Conservation (phyloP, 805 yeast species). For the Candida takata region DNA sequence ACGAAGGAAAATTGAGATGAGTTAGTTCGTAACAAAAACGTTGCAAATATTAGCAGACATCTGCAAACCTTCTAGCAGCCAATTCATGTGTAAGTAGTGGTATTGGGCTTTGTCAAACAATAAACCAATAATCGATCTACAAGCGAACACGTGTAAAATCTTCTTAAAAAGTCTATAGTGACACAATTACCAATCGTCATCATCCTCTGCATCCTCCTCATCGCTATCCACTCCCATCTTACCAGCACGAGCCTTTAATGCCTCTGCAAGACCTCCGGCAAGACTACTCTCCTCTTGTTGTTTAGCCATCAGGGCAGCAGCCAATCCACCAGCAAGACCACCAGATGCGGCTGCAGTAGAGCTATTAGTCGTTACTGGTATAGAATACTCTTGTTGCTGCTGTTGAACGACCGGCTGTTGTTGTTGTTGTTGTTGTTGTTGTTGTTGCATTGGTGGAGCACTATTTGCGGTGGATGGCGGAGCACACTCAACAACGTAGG, state of each 20-base stretch:
- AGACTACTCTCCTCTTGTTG: slow-evolving; percentile 51
- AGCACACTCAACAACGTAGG: slow-evolving; percentile 64
- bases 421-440: slow-evolving; percentile 28
- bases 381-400: slow-evolving; percentile 26
- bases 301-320: slow-evolving; percentile 61
- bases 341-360: slow-evolving; percentile 9
- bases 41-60: no score
- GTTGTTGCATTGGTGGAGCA: slow-evolving; percentile 30
- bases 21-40: no score
- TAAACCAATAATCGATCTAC: no score
- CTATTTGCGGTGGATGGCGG: slow-evolving; percentile 47
- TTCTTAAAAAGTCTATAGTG: background rate
- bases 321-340: slow-evolving; percentile 47
- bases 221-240: slow-evolving; percentile 52
- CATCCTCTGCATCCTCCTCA: slow-evolving; percentile 64
- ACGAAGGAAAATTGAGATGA: no score
- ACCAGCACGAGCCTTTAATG: slow-evolving; percentile 73
- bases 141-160: no score
- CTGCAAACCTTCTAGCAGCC: no score
- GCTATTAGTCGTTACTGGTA: slow-evolving; percentile 16
- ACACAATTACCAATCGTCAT: slow-evolving; percentile 58
- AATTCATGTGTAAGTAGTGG: no score
- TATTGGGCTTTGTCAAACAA: no score
- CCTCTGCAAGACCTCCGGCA: slow-evolving; percentile 87
- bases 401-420: slow-evolving; percentile 31